These are phyloP conservation scores for Camelina hispida DNA, from an alignment of 345 rosid genomes.

Conservation along the genomic window DNA sequence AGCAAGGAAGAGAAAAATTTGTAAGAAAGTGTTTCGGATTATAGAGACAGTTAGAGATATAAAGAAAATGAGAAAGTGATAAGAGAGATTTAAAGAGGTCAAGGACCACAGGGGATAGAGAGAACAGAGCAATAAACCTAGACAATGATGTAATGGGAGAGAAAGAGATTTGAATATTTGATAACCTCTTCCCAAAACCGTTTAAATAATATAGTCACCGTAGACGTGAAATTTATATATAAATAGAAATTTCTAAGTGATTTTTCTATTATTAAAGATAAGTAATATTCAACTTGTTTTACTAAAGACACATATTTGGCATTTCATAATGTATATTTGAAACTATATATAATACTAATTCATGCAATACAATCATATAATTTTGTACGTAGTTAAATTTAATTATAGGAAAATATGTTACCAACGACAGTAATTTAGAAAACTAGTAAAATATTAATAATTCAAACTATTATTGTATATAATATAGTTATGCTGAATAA, in stretches of 20 bases:
- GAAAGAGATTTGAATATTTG: slow-evolving; percentile 20
- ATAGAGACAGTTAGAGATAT: slow-evolving; percentile 39
- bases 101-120: slow-evolving; percentile 56
- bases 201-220: not conserved
- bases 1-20: slow-evolving; percentile 12
- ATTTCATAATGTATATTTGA: not conserved
- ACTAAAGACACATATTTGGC: not conserved
- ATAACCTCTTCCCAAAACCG: slow-evolving; percentile 15
- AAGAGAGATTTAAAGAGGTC: slow-evolving; percentile 66
- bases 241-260: not conserved
- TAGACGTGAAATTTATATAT: slow-evolving; percentile 11
- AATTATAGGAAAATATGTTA: no score
- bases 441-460: not conserved
- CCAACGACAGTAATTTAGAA: not conserved
- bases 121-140: slow-evolving; percentile 37
- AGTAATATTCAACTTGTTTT: slow-evolving; percentile 1
- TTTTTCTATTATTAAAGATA: not conserved
- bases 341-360: not conserved
- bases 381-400: not conserved
- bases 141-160: slow-evolving; percentile 41
- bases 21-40: slow-evolving; percentile 29
- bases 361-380: slow-evolving; percentile 1
- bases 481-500: slow-evolving; percentile 9
- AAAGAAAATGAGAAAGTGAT: slow-evolving; percentile 56
- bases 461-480: slow-evolving; percentile 7